Base-by-base conservation (phyloP, 2,329 filamentous ascomycete genomes). In the Drechslerella dactyloides region DNA sequence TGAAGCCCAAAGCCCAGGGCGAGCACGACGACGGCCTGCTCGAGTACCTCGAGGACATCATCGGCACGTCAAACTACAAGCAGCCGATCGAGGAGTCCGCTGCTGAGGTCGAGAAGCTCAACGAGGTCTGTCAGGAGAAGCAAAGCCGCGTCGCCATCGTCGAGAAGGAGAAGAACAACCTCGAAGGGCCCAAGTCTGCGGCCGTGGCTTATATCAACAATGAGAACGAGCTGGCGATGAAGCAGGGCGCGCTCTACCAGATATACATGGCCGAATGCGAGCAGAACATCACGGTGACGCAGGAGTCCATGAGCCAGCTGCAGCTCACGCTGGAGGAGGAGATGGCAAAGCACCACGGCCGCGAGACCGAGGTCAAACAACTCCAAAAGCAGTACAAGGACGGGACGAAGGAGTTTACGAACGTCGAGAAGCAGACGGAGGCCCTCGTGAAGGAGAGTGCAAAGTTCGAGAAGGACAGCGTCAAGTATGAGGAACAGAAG, bases 11-110 rank as follows among this genome's bases (percentile, higher is more conserved):
- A 80, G 94, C 96, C 2, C 88, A 85, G 46, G 93, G 91, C 76
- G 94, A 99, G 79, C 93, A 97, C 78, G 94, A 99, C 73, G 94
- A 99, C 77, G 94, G 94, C 11, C 85, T 99, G 2, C 84, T 99
- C 17, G 94, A 99, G 79, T 99, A 99, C 75, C 86, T 99, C 0
- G 94, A 99, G 79, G 94, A 99, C 77, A 99, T 99, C 73, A 97
- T 99, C 76, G 94, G 96, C 74, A 99, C 94, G 0, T 97, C 94
- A 4, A 97, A 96, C 79, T 99, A 99, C 82, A 99, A 99, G 81
- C 86, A 90, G 0, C 93, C 94, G 0, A 99, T 99, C 74, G 94
- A 99, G 76, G 94, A 99, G 81, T 89, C 93, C 0, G 93, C 92
- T 0, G 82, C 89, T 0, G 91, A 97, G 79, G 91, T 96, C 0